Evolutionary conservation across 2,329 filamentous ascomycete species (phyloP).

Genomic region (Cladosporium austrohemisphaericum): DNA sequence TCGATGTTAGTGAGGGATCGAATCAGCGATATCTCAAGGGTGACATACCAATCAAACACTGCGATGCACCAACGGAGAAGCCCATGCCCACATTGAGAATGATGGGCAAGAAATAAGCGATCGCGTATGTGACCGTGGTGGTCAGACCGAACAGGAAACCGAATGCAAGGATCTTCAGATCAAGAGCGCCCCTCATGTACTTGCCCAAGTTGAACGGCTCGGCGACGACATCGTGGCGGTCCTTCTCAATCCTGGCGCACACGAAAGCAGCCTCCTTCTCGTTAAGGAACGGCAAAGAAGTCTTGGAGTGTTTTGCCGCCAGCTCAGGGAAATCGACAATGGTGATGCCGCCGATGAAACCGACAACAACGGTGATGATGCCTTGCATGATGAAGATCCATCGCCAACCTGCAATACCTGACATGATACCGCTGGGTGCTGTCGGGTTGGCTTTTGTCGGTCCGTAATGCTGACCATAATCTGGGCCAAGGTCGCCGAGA

Average conservation of each 20-base stretch:
- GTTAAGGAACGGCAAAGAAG: slow-evolving; percentile 42
- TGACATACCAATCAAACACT: slow-evolving; percentile 30
- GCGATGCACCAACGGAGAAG: slow-evolving; percentile 27
- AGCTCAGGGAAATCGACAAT: slow-evolving; percentile 45
- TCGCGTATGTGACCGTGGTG: slow-evolving; percentile 47
- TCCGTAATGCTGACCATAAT: slow-evolving; percentile 32
- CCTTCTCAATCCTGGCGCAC: slow-evolving; percentile 49
- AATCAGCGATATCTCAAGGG: slow-evolving; percentile 26
- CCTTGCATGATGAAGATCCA: slow-evolving; percentile 36
- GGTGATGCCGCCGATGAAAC: slow-evolving; percentile 39
- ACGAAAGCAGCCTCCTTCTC: slow-evolving; percentile 47
- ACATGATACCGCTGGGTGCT: slow-evolving; percentile 21
- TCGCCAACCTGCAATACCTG: slow-evolving; percentile 43
- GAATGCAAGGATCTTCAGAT: slow-evolving; percentile 55
- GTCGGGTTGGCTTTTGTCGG: slow-evolving; percentile 29
- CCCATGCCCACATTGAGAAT: slow-evolving; percentile 36
- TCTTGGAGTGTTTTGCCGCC: slow-evolving; percentile 36
- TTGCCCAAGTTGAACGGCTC: slow-evolving; percentile 45
- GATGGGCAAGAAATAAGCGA: slow-evolving; percentile 37
- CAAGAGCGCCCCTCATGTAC: slow-evolving; percentile 36
- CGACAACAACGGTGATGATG: slow-evolving; percentile 39
- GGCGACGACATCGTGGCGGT: slow-evolving; percentile 50
- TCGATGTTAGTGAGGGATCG: neutral
- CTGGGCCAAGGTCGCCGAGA: slow-evolving; percentile 34
- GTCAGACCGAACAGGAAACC: slow-evolving; percentile 55